phyloP scores from a whole-genome alignment of 2,329 filamentous ascomycete species.

The Aureobasidium sp. region DNA sequence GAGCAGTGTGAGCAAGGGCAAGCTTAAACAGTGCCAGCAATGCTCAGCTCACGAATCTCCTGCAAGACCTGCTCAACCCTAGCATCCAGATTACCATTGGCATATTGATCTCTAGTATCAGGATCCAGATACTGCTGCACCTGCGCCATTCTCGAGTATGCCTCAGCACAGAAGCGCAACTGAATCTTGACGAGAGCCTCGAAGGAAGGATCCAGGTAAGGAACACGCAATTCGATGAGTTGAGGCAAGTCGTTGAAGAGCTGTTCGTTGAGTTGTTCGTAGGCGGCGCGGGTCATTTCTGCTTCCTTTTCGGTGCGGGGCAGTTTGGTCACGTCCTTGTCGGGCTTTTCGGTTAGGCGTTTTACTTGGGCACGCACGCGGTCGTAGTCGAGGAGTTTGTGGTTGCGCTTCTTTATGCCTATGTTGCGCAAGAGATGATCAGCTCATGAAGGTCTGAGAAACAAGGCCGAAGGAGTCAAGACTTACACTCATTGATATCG shows the following conservation, averaged over 20 bases:
- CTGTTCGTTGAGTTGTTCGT: slow-evolving; percentile 96
- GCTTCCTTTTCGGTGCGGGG: slow-evolving; percentile 94
- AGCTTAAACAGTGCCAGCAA: slow-evolving; percentile 60
- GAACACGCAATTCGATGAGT: slow-evolving; percentile 91
- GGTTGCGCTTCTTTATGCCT: slow-evolving; percentile 95
- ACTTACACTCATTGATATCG: slow-evolving; percentile 90
- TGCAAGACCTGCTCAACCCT: slow-evolving; percentile 92
- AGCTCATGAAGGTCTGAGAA: background rate
- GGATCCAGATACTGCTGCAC: slow-evolving; percentile 97
- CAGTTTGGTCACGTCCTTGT: slow-evolving; percentile 96
- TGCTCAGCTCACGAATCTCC: slow-evolving; percentile 94
- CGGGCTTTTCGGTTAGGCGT: slow-evolving; percentile 93
- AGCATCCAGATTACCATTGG: slow-evolving; percentile 82
- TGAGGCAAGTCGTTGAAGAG: slow-evolving; percentile 88
- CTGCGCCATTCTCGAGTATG: slow-evolving; percentile 96
- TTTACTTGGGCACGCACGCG: slow-evolving; percentile 92
- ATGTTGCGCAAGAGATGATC: background rate
- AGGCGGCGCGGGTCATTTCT: slow-evolving; percentile 85
- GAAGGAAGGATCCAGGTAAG: slow-evolving; percentile 93
- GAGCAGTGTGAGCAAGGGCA: background rate
- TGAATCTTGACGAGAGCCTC: slow-evolving; percentile 99
- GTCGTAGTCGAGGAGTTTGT: slow-evolving; percentile 98
- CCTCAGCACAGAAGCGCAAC: slow-evolving; percentile 93
- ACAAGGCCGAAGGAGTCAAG: background rate
- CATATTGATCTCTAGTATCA: slow-evolving; percentile 93